Evolutionary conservation across 805 yeast genomes (phyloP), one percentile per base, ranked within the genome.

Genomic region (Starmera quercuum): DNA sequence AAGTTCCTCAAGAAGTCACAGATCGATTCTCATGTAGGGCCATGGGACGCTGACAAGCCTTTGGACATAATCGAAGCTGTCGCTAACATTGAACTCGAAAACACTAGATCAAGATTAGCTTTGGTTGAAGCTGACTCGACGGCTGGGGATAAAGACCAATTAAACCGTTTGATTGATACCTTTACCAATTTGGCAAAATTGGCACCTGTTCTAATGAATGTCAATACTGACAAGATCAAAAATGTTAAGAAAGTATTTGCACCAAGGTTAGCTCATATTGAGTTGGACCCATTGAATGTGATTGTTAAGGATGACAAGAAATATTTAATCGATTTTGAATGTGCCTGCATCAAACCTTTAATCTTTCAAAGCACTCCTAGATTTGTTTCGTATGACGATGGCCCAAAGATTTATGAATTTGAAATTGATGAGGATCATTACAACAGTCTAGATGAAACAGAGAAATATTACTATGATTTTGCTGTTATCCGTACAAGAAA

Each of bases 401-500:
- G 97, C 6, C 87, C 87, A 39, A 87, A 87, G 57, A 71, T 92
- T 33, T 88, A 78, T 64, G 73, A 81, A 49, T 62, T 81, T 44
- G 72, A 74, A 34, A 76, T 81, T 35, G 95, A 87, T 37, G 69
- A 85, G 40, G 86, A 82, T 29, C 77, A 75, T 32, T 88, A 65
- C 56, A 75, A 73, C 4, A 62, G 69, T 35, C 61, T 88, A 59
- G 73, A 73, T 32, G 94, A 82, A 27, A 61, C 72, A 29, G 92
- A 85, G 44, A 73, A 81, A 59, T 78, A 75, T 42, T 88, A 88
- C 55, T 83, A 83, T 48, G 79, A 80, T 49, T 88, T 83, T 61
- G 84, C 90, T 78, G 79, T 79, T 58, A 78, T 78, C 47, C 78
- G 90, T 59, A 88, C 97, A 5, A 78, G 96, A 67, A 86, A 88